Percentiles rank a stretch among this genome's conserved stretches.
These are phyloP conservation scores for Penicillium italicum DNA, from an alignment of 2,329 filamentous ascomycete species.

Conservation along the genomic window DNA sequence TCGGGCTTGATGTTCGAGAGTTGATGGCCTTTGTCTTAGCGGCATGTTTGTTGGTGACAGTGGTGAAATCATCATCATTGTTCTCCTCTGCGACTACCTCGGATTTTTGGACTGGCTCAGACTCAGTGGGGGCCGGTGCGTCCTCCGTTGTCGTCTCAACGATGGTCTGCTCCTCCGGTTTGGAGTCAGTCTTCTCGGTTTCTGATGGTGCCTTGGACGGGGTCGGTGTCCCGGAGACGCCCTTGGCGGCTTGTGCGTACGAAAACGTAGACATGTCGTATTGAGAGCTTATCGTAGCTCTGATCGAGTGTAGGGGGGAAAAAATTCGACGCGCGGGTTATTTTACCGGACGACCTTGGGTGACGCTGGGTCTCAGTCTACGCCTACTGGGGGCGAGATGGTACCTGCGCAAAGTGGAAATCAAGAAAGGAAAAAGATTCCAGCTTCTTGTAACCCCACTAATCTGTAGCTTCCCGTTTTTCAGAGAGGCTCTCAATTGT, in stretches of 20 bases:
- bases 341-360: constrained; percentile 26
- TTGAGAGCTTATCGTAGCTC: constrained; percentile 42
- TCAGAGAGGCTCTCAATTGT: constrained; percentile 20
- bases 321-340: constrained; percentile 13
- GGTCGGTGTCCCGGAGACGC: constrained; percentile 54
- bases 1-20: constrained; percentile 52
- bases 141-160: constrained; percentile 29
- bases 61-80: constrained; percentile 36
- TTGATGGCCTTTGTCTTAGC: constrained; percentile 30
- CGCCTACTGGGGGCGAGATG: constrained; percentile 22
- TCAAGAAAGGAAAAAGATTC: constrained; percentile 23
- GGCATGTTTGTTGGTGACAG: constrained; percentile 25
- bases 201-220: constrained; percentile 42
- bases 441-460: constrained; percentile 31
- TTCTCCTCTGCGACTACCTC: constrained; percentile 39
- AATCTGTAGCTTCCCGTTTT: constrained; percentile 27
- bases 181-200: constrained; percentile 28
- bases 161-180: constrained; percentile 29
- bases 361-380: constrained; percentile 22
- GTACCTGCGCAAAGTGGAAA: constrained; percentile 26
- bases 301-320: not conserved
- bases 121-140: constrained; percentile 39
- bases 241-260: constrained; percentile 93
- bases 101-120: constrained; percentile 41
- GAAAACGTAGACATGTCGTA: constrained; percentile 65